These are phyloP conservation scores for Ricinus communis DNA, from an alignment of 345 rosid genomes.

Conservation along the genomic window DNA sequence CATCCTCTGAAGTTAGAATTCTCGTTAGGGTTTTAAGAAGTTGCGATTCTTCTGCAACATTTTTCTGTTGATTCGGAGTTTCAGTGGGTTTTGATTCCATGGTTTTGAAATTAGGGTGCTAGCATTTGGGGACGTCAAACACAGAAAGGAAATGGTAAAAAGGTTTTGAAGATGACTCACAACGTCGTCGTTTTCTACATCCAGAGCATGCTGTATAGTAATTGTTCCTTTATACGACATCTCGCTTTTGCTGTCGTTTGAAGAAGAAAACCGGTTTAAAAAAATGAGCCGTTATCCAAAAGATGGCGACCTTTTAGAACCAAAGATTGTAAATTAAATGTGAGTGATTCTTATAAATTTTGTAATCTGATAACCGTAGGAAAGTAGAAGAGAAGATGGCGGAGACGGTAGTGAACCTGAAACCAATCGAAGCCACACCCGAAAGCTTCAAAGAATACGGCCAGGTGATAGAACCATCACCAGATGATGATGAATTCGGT, in stretches of 20 bases:
- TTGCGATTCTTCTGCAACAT: too few species aligned
- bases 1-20: constrained; percentile 36
- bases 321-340: too few species aligned
- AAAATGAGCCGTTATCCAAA: too few species aligned
- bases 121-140: too few species aligned
- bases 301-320: too few species aligned
- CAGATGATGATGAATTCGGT: constrained; percentile 60
- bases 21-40: constrained; percentile 43
- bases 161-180: neutral
- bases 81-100: neutral
- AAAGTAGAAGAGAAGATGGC: neutral
- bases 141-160: too few species aligned
- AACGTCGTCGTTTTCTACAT: neutral
- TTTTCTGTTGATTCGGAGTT: constrained; percentile 10
- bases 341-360: too few species aligned
- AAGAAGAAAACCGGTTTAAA: too few species aligned
- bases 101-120: neutral
- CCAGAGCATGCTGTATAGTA: too few species aligned
- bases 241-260: too few species aligned
- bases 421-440: constrained; percentile 61
- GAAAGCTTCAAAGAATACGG: constrained; percentile 72
- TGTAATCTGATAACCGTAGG: too few species aligned
- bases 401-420: constrained; percentile 36
- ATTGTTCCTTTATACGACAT: neutral
- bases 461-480: constrained; percentile 59